Conservation (phyloP, 305 asterid genomes). For the Fraxinus paxiana region DNA sequence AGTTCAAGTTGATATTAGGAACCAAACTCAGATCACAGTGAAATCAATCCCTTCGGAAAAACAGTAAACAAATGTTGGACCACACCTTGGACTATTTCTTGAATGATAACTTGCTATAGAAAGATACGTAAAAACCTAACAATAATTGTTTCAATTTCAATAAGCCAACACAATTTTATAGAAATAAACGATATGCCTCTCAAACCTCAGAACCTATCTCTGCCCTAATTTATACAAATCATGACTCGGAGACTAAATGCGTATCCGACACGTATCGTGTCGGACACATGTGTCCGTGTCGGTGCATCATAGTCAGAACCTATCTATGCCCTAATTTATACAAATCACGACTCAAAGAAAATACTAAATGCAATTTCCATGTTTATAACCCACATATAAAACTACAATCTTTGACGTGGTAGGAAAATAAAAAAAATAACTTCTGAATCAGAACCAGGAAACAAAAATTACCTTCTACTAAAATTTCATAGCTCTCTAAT, state of each 20-base stretch:
- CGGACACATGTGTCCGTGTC: no score
- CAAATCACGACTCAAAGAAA: not conserved
- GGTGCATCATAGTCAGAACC: not conserved
- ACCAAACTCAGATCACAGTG: not conserved
- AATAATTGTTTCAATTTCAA: not conserved
- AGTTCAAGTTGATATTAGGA: not conserved
- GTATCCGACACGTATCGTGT: no score
- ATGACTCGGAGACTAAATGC: not conserved
- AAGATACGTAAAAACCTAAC: not conserved
- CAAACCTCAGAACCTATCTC: not conserved
- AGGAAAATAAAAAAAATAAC: not conserved
- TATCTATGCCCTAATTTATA: not conserved
- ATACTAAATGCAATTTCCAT: not conserved
- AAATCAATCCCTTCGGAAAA: not conserved
- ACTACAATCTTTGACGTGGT: not conserved
- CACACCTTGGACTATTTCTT: not conserved
- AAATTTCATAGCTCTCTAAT: not conserved
- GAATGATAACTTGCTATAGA: not conserved
- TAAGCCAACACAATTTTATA: not conserved
- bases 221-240: not conserved
- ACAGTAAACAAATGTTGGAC: not conserved
- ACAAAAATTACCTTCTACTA: not conserved
- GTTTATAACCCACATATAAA: not conserved
- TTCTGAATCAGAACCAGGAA: not conserved
- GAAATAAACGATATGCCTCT: not conserved